Conservation (phyloP, 495 filamentous ascomycete genomes). For the Penicillium goetzii region DNA sequence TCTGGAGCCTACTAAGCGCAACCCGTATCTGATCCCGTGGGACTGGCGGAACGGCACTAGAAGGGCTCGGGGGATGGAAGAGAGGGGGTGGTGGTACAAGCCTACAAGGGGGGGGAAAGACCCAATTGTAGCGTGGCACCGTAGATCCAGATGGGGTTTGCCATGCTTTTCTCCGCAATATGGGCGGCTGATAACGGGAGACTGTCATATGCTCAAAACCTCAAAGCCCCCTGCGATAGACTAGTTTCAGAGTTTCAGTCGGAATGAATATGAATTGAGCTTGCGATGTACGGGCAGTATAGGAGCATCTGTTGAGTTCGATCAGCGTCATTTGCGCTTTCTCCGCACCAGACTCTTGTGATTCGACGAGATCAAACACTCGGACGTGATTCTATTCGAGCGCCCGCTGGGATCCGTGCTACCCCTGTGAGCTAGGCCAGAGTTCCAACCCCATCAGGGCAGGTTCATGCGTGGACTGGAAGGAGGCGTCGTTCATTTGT, state of each 20-base stretch:
- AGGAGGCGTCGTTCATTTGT: conserved; percentile 12
- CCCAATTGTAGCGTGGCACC: not conserved
- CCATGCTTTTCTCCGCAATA: conserved; percentile 10
- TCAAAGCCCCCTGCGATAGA: not conserved
- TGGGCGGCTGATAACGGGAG: conserved; percentile 7
- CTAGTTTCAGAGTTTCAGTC: not conserved
- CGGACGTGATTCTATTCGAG: conserved; percentile 18
- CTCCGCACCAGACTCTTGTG: conserved; percentile 25
- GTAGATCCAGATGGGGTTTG: not conserved
- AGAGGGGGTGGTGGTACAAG: conserved; percentile 1
- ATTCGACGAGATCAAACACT: conserved; percentile 21
- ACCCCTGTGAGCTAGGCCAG: conserved; percentile 27
- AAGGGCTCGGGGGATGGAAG: conserved; percentile 1
- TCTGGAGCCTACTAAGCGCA: conserved; percentile 5
- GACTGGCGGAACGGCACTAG: conserved; percentile 13
- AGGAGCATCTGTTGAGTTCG: conserved; percentile 5
- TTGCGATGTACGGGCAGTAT: not conserved
- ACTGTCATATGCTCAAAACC: not conserved
- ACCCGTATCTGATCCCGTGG: conserved; percentile 7
- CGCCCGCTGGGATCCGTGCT: conserved; percentile 20
- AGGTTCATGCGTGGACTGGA: conserved; percentile 36
- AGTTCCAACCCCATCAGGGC: conserved; percentile 36
- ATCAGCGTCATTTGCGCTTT: conserved; percentile 12
- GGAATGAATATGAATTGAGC: not conserved
- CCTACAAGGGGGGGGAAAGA: not conserved